Conservation (phyloP, 805 yeast species). For the Starmerella asiatica region DNA sequence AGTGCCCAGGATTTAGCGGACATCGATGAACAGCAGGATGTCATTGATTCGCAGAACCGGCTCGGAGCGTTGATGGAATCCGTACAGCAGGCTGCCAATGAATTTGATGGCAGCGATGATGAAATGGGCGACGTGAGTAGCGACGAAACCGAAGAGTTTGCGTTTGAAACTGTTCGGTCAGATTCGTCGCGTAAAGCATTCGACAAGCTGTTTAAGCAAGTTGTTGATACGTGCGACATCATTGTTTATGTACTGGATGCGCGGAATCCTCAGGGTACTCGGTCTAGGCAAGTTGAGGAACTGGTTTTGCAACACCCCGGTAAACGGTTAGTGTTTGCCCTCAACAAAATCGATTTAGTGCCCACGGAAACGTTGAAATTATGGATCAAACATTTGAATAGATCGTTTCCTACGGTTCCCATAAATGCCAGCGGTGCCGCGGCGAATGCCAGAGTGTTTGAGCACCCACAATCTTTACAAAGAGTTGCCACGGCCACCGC, state of each 20-base stretch:
- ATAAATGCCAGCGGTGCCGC: conserved; percentile 63
- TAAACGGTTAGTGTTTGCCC: conserved; percentile 70
- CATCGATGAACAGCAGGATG: conserved; percentile 28
- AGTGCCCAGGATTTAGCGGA: conserved; percentile 29
- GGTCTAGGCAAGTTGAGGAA: conserved; percentile 84
- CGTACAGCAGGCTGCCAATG: conserved; percentile 77
- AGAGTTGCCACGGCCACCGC: conserved; percentile 58
- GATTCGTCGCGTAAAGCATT: conserved; percentile 53
- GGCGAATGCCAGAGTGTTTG: conserved; percentile 51
- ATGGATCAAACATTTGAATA: conserved; percentile 70
- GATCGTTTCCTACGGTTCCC: conserved; percentile 85
- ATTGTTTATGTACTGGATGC: conserved; percentile 90
- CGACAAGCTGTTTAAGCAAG: conserved; percentile 86
- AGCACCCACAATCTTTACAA: conserved; percentile 49
- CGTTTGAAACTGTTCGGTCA: conserved; percentile 30
- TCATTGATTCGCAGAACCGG: conserved; percentile 36
- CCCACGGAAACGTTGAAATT: conserved; percentile 71
- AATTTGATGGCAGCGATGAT: conserved; percentile 41
- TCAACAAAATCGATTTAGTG: conserved; percentile 85
- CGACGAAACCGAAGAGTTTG: conserved; percentile 34
- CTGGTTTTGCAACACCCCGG: conserved; percentile 67
- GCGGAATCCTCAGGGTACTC: conserved; percentile 89
- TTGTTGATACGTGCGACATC: conserved; percentile 85
- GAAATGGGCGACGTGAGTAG: conserved; percentile 35
- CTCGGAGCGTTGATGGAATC: conserved; percentile 78